Evolutionary conservation across 805 yeast species (phyloP), one percentile per base, ranked within the genome.

Genomic region (Yamadazyma sp.): DNA sequence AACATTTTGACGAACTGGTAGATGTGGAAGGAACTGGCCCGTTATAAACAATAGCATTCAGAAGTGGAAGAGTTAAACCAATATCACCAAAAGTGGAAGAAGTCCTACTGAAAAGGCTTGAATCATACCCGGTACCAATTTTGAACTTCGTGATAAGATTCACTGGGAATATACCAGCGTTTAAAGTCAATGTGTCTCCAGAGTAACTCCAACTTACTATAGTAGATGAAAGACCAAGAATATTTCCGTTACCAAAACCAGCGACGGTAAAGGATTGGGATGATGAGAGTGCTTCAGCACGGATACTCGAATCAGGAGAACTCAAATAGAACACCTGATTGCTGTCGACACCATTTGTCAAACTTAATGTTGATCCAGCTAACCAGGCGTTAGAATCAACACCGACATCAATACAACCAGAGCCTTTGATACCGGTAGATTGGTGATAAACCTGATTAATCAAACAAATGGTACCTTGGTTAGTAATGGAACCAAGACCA

Each of bases 391-490:
- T 46, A 10, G 55, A 45, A 18, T 46, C 46, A 3, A 20, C 26
- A 28, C 50, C 50, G 36, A 51, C 41, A 21, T 52, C 42, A 21
- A 53, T 41, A 47, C 64, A 59, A 34, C 64, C 64, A 17, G 35
- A 33, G 28, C 63, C 63, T 1, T 21, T 7, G 24, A 59, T 47
- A 20, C 16, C 34, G 14, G 55, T 47, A 10, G 52, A 41, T 45
- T 54, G 61, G 7, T 42, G 35, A 38, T 51, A 59, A n/a, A 35
- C 44, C 30, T 44, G 42, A 32, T 55, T 51, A 20, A 43, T 40
- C 38, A 59, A 47, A 45, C 64, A 59, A 36, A 59, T 57, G 15
- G 50, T 46, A 38, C 64, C 64, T 21, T 46, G 35, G 34, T 59
- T 59, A 22, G 41, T 47, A 22, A 58, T 50, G 13, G 43, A 27